Evolutionary conservation across 2,329 filamentous ascomycete genomes (phyloP).

Genomic region (Claviceps capensis): DNA sequence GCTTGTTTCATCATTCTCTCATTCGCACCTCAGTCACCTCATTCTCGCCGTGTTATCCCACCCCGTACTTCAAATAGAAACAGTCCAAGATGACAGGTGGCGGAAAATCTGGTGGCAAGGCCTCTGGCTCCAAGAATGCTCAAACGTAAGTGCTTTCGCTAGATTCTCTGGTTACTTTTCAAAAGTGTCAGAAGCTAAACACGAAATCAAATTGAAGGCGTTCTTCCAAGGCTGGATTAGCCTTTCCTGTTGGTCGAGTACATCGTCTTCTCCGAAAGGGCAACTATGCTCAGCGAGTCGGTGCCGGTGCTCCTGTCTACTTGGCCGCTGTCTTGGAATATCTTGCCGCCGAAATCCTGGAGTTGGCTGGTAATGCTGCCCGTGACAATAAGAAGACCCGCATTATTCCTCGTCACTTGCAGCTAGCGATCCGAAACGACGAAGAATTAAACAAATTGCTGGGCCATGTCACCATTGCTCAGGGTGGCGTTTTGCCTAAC

Average conservation of each 20-base stretch:
- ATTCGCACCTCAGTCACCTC: constrained; percentile 4
- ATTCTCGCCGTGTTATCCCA: no score
- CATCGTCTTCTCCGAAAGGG: constrained; percentile 98
- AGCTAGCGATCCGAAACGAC: constrained; percentile 98
- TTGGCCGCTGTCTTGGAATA: constrained; percentile 97
- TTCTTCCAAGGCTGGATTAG: constrained; percentile 97
- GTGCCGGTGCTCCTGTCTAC: constrained; percentile 95
- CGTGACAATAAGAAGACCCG: constrained; percentile 99
- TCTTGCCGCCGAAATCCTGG: constrained; percentile 95
- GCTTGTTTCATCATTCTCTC: not conserved
- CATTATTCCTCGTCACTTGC: constrained; percentile 97
- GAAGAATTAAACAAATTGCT: constrained; percentile 99
- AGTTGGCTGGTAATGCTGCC: constrained; percentile 95
- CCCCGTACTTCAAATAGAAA: constrained; percentile 10
- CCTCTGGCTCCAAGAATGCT: constrained; percentile 96
- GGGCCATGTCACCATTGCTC: constrained; percentile 90
- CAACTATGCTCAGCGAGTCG: constrained; percentile 99
- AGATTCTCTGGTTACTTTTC: not conserved
- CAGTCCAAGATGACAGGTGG: constrained; percentile 95
- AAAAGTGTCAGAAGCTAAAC: not conserved
- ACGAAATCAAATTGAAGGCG: constrained; percentile 42
- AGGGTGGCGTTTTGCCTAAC: constrained; percentile 93
- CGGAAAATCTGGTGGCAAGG: constrained; percentile 99
- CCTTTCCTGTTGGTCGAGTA: constrained; percentile 97
- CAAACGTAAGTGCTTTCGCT: constrained; percentile 67